These are phyloP conservation scores for Fusarium lyarnte DNA, from an alignment of 2,329 filamentous ascomycete species.

Conservation along the genomic window DNA sequence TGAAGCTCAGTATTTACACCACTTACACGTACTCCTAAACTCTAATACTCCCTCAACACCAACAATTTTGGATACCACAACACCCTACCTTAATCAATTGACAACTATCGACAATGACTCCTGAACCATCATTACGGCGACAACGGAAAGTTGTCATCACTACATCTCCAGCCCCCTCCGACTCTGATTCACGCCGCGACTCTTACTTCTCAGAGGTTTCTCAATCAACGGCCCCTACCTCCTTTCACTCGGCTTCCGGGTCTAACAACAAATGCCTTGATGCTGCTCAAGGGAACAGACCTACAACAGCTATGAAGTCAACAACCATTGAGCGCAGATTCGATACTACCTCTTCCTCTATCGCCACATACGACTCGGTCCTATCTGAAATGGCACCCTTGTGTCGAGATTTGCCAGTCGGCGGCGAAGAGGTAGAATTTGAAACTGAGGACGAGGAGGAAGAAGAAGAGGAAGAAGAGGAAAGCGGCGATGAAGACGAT, in stretches of 20 bases:
- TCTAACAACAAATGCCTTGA: slow-evolving; percentile 37
- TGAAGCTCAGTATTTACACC: slow-evolving; percentile 7
- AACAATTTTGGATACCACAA: slow-evolving; percentile 10
- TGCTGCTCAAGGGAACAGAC: slow-evolving; percentile 16
- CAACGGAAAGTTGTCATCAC: slow-evolving; percentile 41
- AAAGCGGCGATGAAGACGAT: slow-evolving; percentile 43
- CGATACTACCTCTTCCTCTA: slow-evolving; percentile 59
- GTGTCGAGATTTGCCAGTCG: slow-evolving; percentile 35
- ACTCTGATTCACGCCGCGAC: slow-evolving; percentile 41
- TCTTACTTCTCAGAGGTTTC: slow-evolving; percentile 43
- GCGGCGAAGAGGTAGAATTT: slow-evolving; percentile 38
- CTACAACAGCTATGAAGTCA: slow-evolving; percentile 12
- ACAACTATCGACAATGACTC: slow-evolving; percentile 24
- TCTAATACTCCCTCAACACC: not conserved
- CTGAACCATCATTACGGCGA: slow-evolving; percentile 36
- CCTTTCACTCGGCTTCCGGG: slow-evolving; percentile 39
- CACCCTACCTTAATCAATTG: not conserved
- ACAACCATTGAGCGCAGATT: slow-evolving; percentile 30
- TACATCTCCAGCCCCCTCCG: slow-evolving; percentile 39
- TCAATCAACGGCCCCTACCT: slow-evolving; percentile 44
- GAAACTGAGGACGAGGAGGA: slow-evolving; percentile 37
- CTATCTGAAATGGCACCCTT: slow-evolving; percentile 50
- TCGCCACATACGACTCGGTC: slow-evolving; percentile 84
- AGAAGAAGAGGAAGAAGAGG: slow-evolving; percentile 29
- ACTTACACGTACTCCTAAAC: slow-evolving; percentile 25